Conservation (phyloP, 140 eudicot genomes). For the Flaveria floridana region DNA sequence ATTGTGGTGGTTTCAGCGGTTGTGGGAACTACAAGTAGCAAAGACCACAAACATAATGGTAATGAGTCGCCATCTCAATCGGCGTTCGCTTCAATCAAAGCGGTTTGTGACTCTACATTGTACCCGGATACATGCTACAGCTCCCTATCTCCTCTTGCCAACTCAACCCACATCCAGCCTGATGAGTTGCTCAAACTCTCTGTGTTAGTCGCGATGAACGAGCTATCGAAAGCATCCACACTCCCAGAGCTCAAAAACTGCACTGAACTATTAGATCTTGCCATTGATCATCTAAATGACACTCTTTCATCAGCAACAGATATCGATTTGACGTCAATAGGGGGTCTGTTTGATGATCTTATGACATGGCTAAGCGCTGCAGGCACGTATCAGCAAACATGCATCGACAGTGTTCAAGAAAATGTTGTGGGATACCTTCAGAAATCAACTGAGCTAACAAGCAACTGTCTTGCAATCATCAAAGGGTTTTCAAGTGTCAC, state of each 20-base stretch:
- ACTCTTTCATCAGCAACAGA: slow-evolving; percentile 31
- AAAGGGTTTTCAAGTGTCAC: neutral
- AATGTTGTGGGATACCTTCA: neutral
- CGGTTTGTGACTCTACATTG: slow-evolving; percentile 52
- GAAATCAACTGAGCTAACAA: slow-evolving; percentile 23
- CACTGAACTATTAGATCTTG: slow-evolving; percentile 53
- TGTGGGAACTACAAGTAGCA: slow-evolving; percentile 47
- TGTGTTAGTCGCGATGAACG: slow-evolving; percentile 46
- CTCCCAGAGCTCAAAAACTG: slow-evolving; percentile 52
- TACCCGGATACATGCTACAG: slow-evolving; percentile 56
- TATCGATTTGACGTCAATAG: slow-evolving; percentile 20
- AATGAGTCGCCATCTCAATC: slow-evolving; percentile 20
- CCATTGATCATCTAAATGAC: slow-evolving; percentile 59
- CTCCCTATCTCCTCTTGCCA: slow-evolving; percentile 42
- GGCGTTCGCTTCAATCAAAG: slow-evolving; percentile 41
- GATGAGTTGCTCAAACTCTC: slow-evolving; percentile 45
- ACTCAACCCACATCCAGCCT: slow-evolving; percentile 38
- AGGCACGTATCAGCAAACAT: slow-evolving; percentile 25
- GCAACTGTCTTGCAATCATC: slow-evolving; percentile 23
- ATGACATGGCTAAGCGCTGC: slow-evolving; percentile 31
- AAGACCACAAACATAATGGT: slow-evolving; percentile 14
- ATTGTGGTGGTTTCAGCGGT: slow-evolving; percentile 51
- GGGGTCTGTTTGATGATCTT: slow-evolving; percentile 27
- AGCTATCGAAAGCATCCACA: slow-evolving; percentile 42
- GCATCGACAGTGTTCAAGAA: slow-evolving; percentile 9